Percentiles rank a stretch among this genome's conserved stretches.
Evolutionary conservation across 2,329 filamentous ascomycete genomes (phyloP).

Genomic region (Lasiodiplodia sp.): DNA sequence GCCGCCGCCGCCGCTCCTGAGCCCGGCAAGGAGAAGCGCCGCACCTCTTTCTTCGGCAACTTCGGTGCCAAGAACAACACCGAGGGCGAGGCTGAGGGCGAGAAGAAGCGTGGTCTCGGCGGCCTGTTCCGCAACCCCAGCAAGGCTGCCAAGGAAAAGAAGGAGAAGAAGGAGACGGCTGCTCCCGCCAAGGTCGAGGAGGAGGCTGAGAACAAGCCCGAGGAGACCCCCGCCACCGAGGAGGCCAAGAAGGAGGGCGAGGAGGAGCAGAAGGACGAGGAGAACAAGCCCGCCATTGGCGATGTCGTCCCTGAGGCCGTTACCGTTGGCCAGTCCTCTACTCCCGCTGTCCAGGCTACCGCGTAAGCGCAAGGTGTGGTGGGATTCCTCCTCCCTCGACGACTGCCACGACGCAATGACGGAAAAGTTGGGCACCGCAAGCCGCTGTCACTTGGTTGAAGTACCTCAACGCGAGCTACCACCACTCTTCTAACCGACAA

Average conservation of each 20-base stretch:
- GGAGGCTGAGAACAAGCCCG: slow-evolving; percentile 43
- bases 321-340: slow-evolving; percentile 51
- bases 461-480: slow-evolving; percentile 37
- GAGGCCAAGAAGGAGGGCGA: slow-evolving; percentile 38
- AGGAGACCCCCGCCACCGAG: slow-evolving; percentile 35
- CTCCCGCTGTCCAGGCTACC: slow-evolving; percentile 49
- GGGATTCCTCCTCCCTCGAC: slow-evolving; percentile 47
- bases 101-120: slow-evolving; percentile 39
- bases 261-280: slow-evolving; percentile 33
- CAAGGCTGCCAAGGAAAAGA: slow-evolving; percentile 38
- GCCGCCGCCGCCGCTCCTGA: slow-evolving; percentile 45
- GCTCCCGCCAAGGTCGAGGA: slow-evolving; percentile 39
- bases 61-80: slow-evolving; percentile 58
- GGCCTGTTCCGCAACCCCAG: slow-evolving; percentile 49
- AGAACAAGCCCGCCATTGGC: slow-evolving; percentile 44
- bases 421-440: slow-evolving; percentile 50
- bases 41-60: slow-evolving; percentile 62
- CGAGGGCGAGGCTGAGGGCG: slow-evolving; percentile 44
- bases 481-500: slow-evolving; percentile 43
- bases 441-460: slow-evolving; percentile 50
- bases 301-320: slow-evolving; percentile 49
- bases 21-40: slow-evolving; percentile 58
- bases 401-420: slow-evolving; percentile 53
- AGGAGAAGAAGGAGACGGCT: slow-evolving; percentile 37
- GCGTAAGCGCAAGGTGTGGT: slow-evolving; percentile 54